Conservation (phyloP, 2,329 filamentous ascomycete genomes). For the Talaromyces sp. region DNA sequence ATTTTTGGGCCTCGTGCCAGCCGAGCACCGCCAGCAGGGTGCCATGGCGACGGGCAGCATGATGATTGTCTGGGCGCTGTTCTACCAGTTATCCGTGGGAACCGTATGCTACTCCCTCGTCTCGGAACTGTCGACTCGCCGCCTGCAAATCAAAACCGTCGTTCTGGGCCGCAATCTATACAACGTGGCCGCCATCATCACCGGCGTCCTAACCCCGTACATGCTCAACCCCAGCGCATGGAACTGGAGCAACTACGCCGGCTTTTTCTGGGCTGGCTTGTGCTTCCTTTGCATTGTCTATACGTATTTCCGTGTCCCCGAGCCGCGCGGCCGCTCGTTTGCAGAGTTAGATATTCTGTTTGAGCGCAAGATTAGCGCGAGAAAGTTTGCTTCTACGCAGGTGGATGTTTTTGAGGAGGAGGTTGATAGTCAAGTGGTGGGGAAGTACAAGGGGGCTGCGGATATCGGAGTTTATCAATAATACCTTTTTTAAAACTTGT, state of each 20-base stretch:
- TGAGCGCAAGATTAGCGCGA: constrained; percentile 63
- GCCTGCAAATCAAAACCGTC: constrained; percentile 86
- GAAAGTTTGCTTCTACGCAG: constrained; percentile 61
- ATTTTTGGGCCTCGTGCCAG: constrained; percentile 70
- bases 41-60: constrained; percentile 77
- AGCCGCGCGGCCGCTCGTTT: constrained; percentile 74
- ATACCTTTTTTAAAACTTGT: neutral
- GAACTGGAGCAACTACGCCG: constrained; percentile 82
- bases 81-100: constrained; percentile 82
- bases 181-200: constrained; percentile 77
- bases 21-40: constrained; percentile 51
- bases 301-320: constrained; percentile 74
- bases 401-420: constrained; percentile 52
- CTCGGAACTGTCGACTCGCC: constrained; percentile 72
- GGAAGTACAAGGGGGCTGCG: constrained; percentile 6
- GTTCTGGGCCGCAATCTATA: constrained; percentile 77
- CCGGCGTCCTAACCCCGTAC: constrained; percentile 77
- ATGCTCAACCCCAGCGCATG: constrained; percentile 86
- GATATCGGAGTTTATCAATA: no score
- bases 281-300: constrained; percentile 78
- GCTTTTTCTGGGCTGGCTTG: constrained; percentile 82
- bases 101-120: constrained; percentile 89
- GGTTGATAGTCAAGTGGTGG: constrained; percentile 12
- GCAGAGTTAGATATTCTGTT: constrained; percentile 84
- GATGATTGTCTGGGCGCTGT: constrained; percentile 76